Evolutionary conservation across 257 asterid species (phyloP).

Genomic region (Schizonepeta tenuifolia): DNA sequence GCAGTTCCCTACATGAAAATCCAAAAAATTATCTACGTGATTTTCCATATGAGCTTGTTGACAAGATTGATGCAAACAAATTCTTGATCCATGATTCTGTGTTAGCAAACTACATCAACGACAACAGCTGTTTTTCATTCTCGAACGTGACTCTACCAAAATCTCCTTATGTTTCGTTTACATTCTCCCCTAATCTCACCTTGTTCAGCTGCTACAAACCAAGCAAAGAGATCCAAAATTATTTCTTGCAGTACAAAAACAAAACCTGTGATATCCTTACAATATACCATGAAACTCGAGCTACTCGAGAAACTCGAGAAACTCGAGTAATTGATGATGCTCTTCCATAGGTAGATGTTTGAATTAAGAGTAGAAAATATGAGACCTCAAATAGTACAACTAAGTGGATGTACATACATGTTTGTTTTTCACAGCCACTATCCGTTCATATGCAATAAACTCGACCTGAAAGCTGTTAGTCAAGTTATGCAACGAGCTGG

Average conservation of each 20-base stretch:
- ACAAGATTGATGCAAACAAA: no score
- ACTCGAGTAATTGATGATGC: not conserved
- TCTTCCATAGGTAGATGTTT: no score
- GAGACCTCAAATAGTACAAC: no score
- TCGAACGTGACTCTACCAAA: not conserved
- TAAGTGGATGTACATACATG: no score
- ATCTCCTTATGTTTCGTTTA: conserved; percentile 29
- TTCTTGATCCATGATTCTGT: not conserved
- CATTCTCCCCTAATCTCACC: conserved; percentile 34
- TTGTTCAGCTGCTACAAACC: conserved; percentile 31
- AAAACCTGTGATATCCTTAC: not conserved
- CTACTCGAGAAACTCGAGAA: no score
- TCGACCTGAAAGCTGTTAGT: no score
- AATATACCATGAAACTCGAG: conserved; percentile 5
- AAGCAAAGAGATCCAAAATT: rapidly evolving
- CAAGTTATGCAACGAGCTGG: not conserved
- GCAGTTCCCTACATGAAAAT: not conserved
- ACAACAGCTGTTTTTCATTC: not conserved
- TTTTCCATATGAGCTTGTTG: no score
- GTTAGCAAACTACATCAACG: not conserved
- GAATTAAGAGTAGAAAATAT: no score
- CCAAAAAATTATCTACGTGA: conserved; percentile 33
- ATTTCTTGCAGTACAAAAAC: not conserved
- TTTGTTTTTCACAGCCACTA: no score
- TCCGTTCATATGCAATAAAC: no score